Conservation (phyloP, 129 eudicot species). For the Flaveria linearis region DNA sequence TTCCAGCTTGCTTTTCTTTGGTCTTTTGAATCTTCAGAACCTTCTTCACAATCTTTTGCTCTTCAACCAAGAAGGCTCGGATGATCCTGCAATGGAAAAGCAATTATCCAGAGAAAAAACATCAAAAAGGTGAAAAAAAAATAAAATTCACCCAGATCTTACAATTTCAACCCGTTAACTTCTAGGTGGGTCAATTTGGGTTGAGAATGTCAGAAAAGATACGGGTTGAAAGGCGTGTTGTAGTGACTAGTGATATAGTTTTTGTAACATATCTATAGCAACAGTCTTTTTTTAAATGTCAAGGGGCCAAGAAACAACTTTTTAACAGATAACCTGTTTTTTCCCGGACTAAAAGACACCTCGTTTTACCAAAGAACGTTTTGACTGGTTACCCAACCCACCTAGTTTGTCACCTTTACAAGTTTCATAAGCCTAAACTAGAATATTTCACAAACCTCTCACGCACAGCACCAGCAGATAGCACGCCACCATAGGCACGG, state of each 20-base stretch:
- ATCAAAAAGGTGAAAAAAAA: background rate
- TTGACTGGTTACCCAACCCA: background rate
- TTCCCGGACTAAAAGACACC: background rate
- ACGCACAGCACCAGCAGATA: conserved; percentile 68
- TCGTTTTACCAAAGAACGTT: background rate
- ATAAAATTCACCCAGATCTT: background rate
- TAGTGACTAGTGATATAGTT: background rate
- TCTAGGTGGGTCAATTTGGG: background rate
- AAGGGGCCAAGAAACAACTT: too few relatives aligned
- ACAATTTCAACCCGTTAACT: background rate
- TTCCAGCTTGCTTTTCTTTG: conserved; percentile 64
- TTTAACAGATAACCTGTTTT: too few relatives aligned
- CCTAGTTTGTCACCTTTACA: background rate
- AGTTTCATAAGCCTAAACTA: background rate
- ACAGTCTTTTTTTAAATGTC: background rate
- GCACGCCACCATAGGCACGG: conserved; percentile 74
- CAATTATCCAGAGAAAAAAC: background rate
- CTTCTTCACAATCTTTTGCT: conserved; percentile 83
- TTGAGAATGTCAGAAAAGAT: background rate
- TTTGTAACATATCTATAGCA: background rate
- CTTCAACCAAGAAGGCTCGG: conserved; percentile 73
- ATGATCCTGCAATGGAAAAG: conserved; percentile 50
- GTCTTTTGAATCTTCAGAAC: conserved; percentile 75
- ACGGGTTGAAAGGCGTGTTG: background rate
- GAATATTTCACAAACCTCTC: conserved; percentile 50